Conservation (phyloP, 192 early-diverging fungal species). For the Chytriomyces sp. region DNA sequence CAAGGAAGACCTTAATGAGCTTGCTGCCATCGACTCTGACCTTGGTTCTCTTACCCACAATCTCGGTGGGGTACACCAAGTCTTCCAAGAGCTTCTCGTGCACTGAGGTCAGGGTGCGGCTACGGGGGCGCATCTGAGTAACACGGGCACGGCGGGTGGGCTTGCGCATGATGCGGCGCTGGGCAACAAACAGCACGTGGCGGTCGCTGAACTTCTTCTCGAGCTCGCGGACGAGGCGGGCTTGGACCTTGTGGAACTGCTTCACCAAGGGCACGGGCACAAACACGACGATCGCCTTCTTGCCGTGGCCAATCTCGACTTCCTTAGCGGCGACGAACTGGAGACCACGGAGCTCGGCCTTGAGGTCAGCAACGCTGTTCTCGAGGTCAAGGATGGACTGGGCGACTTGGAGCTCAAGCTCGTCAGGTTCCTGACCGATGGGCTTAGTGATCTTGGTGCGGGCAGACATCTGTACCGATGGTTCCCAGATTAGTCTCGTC, state of each 20-base stretch:
- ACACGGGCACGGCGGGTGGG: constrained; percentile 86
- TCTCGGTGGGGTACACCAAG: constrained; percentile 98
- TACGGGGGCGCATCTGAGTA: constrained; percentile 92
- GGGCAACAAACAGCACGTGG: constrained; percentile 92
- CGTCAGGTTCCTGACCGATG: constrained; percentile 62
- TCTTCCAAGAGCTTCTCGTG: constrained; percentile 98
- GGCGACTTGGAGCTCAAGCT: constrained; percentile 94
- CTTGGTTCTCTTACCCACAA: constrained; percentile 97
- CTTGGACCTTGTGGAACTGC: constrained; percentile 96
- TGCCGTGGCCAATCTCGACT: constrained; percentile 89
- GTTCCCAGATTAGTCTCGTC: too few relatives aligned
- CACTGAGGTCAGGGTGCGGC: constrained; percentile 93
- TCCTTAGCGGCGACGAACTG: constrained; percentile 96
- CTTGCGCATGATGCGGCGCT: constrained; percentile 94
- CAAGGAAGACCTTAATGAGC: constrained; percentile 96
- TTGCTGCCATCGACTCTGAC: constrained; percentile 90
- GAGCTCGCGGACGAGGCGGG: constrained; percentile 94
- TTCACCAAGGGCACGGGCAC: constrained; percentile 94
- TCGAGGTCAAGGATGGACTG: constrained; percentile 95
- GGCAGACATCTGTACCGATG: constrained; percentile 54
- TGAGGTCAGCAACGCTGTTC: constrained; percentile 93
- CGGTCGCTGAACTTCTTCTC: constrained; percentile 99
- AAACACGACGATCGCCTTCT: constrained; percentile 95
- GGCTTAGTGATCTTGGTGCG: constrained; percentile 65
- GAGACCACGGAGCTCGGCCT: constrained; percentile 93